Conservation (phyloP, 1,284 basidiomycete genomes). For the Sporisorium exsertum region DNA sequence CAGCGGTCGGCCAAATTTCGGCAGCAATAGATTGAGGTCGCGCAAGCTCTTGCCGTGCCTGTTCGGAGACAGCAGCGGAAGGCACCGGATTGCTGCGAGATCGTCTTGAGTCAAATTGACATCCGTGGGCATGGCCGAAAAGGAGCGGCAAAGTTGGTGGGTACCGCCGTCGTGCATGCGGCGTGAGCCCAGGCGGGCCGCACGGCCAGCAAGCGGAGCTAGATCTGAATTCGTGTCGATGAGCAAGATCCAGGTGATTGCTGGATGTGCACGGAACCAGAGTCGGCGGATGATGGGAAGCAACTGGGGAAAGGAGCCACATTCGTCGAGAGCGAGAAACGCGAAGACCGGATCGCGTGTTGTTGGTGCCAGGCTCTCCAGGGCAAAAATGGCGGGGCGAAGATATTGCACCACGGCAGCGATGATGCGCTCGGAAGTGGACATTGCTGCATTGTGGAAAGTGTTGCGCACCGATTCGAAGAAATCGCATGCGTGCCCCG, state of each 20-base stretch:
- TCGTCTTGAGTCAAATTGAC: background rate
- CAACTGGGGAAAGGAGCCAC: background rate
- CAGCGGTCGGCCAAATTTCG: conserved; percentile 4
- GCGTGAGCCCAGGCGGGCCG: background rate
- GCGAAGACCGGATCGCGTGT: background rate
- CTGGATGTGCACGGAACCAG: background rate
- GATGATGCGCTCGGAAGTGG: background rate
- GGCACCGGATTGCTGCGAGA: background rate
- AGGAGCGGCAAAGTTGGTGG: background rate
- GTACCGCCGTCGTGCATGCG: background rate
- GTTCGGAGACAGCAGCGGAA: background rate
- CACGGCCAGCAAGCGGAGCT: background rate
- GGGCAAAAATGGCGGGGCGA: background rate
- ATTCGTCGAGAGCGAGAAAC: background rate
- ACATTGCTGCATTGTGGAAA: background rate
- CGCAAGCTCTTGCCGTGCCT: background rate
- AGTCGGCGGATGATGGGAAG: background rate
- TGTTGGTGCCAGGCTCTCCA: background rate
- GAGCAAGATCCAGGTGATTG: background rate
- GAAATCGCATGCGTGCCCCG: background rate
- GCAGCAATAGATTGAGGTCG: conserved; percentile 2
- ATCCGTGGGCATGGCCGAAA: background rate
- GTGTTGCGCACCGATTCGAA: background rate
- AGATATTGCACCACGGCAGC: background rate
- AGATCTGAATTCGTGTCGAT: background rate